A percentile compares a stretch with the other conserved stretches of the same genome.
phyloP scores from a whole-genome alignment of 2,329 filamentous ascomycete species.

The Akanthomyces uredinophilus region DNA sequence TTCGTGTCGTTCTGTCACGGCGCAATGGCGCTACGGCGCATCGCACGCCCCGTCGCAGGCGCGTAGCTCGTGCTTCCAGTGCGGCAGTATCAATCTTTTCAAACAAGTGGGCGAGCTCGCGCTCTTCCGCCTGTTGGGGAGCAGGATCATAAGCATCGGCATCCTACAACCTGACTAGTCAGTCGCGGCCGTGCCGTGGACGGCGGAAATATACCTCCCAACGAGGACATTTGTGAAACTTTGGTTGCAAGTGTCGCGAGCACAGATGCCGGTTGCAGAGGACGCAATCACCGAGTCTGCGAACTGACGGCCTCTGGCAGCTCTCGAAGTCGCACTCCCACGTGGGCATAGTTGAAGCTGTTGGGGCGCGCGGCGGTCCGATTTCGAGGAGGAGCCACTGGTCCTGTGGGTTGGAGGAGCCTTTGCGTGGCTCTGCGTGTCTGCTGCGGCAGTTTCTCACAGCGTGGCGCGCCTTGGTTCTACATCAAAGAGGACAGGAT shows the following conservation, averaged over 20 bases:
- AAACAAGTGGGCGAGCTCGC: constrained; percentile 31
- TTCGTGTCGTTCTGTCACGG: constrained; percentile 30
- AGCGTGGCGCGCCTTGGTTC: too few species aligned
- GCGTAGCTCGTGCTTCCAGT: constrained; percentile 32
- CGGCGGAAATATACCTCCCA: constrained; percentile 31
- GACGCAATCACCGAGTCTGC: constrained; percentile 31
- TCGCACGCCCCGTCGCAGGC: constrained; percentile 29
- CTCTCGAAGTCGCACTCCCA: constrained; percentile 30
- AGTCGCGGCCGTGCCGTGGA: constrained; percentile 13
- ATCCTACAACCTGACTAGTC: constrained; percentile 25
- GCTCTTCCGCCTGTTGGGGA: constrained; percentile 28
- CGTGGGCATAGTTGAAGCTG: constrained; percentile 23
- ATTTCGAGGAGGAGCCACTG: background rate
- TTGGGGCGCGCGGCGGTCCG: too few species aligned
- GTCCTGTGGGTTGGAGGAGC: background rate
- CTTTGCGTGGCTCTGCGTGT: background rate
- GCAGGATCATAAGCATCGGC: constrained; percentile 29
- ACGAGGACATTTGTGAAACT: constrained; percentile 30
- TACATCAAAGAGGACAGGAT: too few species aligned
- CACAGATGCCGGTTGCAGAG: constrained; percentile 37
- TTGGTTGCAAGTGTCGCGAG: constrained; percentile 26
- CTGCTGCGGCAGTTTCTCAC: too few species aligned
- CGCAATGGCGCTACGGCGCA: constrained; percentile 32
- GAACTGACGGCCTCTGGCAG: constrained; percentile 31
- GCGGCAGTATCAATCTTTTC: constrained; percentile 31